Percentiles rank a stretch among this genome's conserved stretches.
Evolutionary conservation across 139 green algal genomes (phyloP).

Genomic region (Coelastrella sp.): DNA sequence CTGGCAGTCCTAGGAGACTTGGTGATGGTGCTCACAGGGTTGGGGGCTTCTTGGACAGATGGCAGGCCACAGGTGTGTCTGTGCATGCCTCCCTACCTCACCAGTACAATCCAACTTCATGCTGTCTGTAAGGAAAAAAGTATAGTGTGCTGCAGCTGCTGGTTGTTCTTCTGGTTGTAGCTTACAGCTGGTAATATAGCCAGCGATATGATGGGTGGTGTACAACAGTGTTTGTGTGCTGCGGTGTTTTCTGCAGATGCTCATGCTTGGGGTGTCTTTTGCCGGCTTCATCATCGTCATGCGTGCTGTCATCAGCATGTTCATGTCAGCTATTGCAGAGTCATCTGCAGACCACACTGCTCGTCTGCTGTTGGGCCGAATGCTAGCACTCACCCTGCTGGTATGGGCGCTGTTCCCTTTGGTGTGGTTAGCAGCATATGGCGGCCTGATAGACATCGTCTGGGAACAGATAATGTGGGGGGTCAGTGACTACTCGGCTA

Average conservation of each 20-base stretch:
- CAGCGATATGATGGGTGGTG: no score
- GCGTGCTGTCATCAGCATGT: conserved; percentile 48
- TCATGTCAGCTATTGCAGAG: conserved; percentile 42
- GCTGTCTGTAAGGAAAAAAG: no score
- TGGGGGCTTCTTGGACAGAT: conserved; percentile 41
- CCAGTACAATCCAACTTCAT: no score
- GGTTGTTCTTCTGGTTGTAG: no score
- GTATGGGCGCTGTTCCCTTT: conserved; percentile 60
- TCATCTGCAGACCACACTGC: background rate
- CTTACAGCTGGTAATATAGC: no score
- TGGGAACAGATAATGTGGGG: conserved; percentile 58
- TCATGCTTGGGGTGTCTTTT: conserved; percentile 41
- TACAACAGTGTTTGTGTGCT: background rate
- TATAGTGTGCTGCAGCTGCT: background rate
- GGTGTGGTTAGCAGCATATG: conserved; percentile 53
- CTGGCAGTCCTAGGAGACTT: conserved; percentile 47
- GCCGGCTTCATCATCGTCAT: conserved; percentile 51
- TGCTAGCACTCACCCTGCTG: conserved; percentile 54
- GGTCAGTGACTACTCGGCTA: conserved; percentile 59
- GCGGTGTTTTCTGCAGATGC: background rate
- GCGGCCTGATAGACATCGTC: conserved; percentile 32
- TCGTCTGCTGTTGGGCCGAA: conserved; percentile 42
- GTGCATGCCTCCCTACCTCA: no score
- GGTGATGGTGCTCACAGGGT: conserved; percentile 57
- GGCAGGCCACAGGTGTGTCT: conserved; percentile 41